Conservation (phyloP, 257 asterid species). For the Capsicum rhomboideum region DNA sequence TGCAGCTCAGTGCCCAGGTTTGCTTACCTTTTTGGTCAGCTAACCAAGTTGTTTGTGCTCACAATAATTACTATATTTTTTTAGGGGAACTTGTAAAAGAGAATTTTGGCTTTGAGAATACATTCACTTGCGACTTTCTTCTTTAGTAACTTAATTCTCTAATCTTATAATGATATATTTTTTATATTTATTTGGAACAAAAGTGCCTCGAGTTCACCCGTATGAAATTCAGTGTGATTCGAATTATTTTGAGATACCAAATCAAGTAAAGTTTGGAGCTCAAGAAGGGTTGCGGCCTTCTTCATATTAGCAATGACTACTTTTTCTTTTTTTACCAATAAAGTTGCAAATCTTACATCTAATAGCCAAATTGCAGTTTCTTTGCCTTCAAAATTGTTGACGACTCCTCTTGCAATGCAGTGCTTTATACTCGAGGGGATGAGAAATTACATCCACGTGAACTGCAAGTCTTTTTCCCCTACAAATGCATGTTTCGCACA, state of each 20-base stretch:
- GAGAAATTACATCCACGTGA: background rate
- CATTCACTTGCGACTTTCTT: too few species aligned
- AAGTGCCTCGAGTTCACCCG: background rate
- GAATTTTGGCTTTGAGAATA: too few species aligned
- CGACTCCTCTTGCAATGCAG: background rate
- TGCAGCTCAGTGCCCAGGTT: too few species aligned
- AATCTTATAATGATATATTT: background rate
- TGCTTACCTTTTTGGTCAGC: too few species aligned
- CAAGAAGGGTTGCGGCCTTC: background rate
- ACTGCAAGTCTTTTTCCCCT: background rate
- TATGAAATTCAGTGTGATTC: background rate
- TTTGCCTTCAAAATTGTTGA: background rate
- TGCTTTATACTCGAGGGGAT: too few species aligned
- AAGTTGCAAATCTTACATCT: background rate
- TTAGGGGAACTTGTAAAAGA: too few species aligned
- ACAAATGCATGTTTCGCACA: background rate
- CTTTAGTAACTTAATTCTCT: too few species aligned
- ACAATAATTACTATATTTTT: too few species aligned
- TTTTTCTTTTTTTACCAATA: too few species aligned
- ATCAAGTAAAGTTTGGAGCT: background rate
- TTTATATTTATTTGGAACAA: background rate
- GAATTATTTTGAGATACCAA: background rate
- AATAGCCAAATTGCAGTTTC: background rate
- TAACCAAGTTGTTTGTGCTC: too few species aligned
- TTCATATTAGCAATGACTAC: background rate